Conservation (phyloP, 805 yeast species). For the Ogataea ramenticola region DNA sequence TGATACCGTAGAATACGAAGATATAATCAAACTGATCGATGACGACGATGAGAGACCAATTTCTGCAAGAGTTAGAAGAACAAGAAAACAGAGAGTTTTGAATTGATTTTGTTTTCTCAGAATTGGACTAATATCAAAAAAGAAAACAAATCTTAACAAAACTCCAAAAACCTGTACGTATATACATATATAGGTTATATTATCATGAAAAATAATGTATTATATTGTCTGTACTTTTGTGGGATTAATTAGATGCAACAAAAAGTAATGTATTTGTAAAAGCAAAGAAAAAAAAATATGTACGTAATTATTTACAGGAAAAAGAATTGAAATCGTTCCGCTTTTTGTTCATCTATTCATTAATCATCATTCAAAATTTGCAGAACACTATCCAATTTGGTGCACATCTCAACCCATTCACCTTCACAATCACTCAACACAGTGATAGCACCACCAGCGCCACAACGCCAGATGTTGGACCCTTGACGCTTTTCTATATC, state of each 20-base stretch:
- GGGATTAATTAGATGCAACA: too few species aligned
- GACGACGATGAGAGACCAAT: conserved; percentile 21
- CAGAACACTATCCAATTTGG: conserved; percentile 73
- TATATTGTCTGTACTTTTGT: too few species aligned
- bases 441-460: conserved; percentile 98
- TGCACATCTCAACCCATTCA: conserved; percentile 88
- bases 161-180: too few species aligned
- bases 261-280: too few species aligned
- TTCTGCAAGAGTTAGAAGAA: conserved; percentile 23
- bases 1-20: conserved; percentile 19
- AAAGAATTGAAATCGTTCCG: too few species aligned
- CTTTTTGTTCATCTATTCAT: background rate
- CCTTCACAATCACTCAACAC: conserved; percentile 75
- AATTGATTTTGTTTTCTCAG: too few species aligned
- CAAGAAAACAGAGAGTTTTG: conserved; percentile 9
- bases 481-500: conserved; percentile 28
- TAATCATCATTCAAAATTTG: conserved; percentile 45
- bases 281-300: too few species aligned
- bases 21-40: conserved; percentile 15
- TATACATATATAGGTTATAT: too few species aligned
- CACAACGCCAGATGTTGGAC: conserved; percentile 63
- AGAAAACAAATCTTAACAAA: too few species aligned
- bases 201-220: too few species aligned
- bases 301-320: background rate
- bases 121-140: too few species aligned